These are phyloP conservation scores for Taphrina sp. DNA, from an alignment of 1,139 yeast genomes.

Conservation along the genomic window DNA sequence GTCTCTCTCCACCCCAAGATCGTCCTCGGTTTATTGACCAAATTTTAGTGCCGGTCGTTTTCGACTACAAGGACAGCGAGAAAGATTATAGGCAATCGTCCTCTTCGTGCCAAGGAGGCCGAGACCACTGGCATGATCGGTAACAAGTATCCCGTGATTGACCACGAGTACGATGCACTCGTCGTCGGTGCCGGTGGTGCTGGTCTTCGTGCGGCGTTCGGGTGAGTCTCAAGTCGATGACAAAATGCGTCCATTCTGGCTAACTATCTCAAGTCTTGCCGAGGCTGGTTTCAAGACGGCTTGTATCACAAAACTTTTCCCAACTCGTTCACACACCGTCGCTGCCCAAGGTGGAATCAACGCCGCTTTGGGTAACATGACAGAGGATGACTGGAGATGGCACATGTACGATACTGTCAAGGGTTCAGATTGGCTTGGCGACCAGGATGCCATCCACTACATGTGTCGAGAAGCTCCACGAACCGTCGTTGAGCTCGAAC, in stretches of 20 bases:
- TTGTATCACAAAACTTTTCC: constrained; percentile 93
- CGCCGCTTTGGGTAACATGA: constrained; percentile 97
- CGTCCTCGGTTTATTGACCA: no score
- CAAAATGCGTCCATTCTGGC: constrained; percentile 3
- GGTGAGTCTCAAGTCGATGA: constrained; percentile 18
- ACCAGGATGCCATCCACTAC: constrained; percentile 98
- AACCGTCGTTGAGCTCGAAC: constrained; percentile 93
- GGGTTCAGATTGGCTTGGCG: constrained; percentile 99
- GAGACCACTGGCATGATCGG: constrained; percentile 42
- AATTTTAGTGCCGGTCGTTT: constrained; percentile 23
- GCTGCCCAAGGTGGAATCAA: constrained; percentile 99
- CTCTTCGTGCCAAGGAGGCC: constrained; percentile 47
- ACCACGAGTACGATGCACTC: constrained; percentile 96
- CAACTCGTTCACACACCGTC: constrained; percentile 97
- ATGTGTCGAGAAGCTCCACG: constrained; percentile 98
- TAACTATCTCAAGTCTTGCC: constrained; percentile 61
- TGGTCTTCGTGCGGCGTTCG: constrained; percentile 93
- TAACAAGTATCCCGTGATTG: constrained; percentile 76
- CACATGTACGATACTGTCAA: constrained; percentile 89
- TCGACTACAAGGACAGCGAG: constrained; percentile 18
- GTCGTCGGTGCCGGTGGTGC: constrained; percentile 99
- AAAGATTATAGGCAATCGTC: constrained; percentile 35
- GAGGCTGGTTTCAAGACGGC: constrained; percentile 98
- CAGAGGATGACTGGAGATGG: constrained; percentile 98
- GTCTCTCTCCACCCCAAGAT: neutral